Base-by-base conservation (phyloP, 2,329 filamentous ascomycete genomes). In the Pezicula carpinea region DNA sequence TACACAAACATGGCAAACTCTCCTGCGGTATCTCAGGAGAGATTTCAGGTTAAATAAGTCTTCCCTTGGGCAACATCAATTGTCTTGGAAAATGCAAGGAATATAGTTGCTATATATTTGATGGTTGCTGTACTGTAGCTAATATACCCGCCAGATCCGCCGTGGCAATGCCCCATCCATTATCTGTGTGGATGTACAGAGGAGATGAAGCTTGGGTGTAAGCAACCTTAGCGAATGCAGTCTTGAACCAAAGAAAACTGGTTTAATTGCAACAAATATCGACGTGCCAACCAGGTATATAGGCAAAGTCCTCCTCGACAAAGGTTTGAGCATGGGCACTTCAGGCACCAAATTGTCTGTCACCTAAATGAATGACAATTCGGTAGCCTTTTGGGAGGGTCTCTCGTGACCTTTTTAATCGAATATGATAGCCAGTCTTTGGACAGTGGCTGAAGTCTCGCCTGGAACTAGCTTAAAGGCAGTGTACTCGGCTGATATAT, bases 401-500 rank as follows among this genome's bases (percentile, higher is more conserved):
- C 65, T 47, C 50, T 67, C 65, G 35, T 67, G 64, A 15, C 64
- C 66, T 43, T 68, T 68, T 43, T 68, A 64, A 51, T 68, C 64
- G 42, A 68, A 68, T 5, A 64, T 58, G 4, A 67, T 60, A 6
- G 58, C 40, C 2, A 67, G 53, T 0, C 41, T 53, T 43, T 68
- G 65, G 0, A 67, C 63, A 2, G 64, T 68, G 1, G 66, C 64
- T 4, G 63, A 51, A 2, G 58, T 61, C 39, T 68, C 64, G 0
- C 58, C 57, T 1, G 58, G 55, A 22, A 54, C 52, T 7, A 66
- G 47, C 4, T 52, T 35, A 1, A 53, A 55, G 1, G 64, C 47
- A 5, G 50, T 21, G 31, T 67, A 66, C 47, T 66, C 62, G 1
- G 64, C 61, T 11, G 61, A 64, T 6, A 66, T 57, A 44, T 66